phyloP scores from a whole-genome alignment of 73 alveolate genomes.

The Uronychia setigera region DNA sequence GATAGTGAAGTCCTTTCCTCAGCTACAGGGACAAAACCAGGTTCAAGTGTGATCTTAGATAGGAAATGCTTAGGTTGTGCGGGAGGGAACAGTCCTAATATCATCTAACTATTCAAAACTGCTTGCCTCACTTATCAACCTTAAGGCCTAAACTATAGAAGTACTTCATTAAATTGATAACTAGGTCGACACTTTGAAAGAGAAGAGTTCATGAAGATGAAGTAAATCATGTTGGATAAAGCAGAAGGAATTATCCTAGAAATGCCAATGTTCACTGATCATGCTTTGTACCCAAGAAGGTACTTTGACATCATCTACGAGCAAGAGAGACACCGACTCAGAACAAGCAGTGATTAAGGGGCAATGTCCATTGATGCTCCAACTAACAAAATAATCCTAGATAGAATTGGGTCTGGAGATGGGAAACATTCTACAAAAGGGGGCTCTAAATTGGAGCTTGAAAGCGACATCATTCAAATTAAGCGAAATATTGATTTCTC shows the following conservation, averaged over 20 bases:
- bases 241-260: not conserved
- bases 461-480: too few relatives aligned
- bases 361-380: too few relatives aligned
- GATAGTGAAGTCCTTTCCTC: not conserved
- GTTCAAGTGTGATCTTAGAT: not conserved
- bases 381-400: too few relatives aligned
- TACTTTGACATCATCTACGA: not conserved
- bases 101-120: not conserved
- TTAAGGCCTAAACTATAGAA: not conserved
- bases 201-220: not conserved
- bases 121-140: not conserved
- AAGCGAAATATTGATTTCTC: too few relatives aligned
- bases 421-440: too few relatives aligned
- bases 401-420: too few relatives aligned
- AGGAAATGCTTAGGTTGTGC: not conserved
- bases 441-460: too few relatives aligned
- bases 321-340: not conserved
- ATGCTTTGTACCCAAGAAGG: not conserved
- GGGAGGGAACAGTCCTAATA: not conserved
- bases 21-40: not conserved
- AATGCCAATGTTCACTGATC: not conserved
- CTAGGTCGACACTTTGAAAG: not conserved
- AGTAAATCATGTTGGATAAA: not conserved
- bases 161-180: not conserved
- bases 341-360: too few relatives aligned